These are phyloP conservation scores for Beauveria medogensis DNA, from an alignment of 2,329 filamentous ascomycete genomes.

Conservation along the genomic window DNA sequence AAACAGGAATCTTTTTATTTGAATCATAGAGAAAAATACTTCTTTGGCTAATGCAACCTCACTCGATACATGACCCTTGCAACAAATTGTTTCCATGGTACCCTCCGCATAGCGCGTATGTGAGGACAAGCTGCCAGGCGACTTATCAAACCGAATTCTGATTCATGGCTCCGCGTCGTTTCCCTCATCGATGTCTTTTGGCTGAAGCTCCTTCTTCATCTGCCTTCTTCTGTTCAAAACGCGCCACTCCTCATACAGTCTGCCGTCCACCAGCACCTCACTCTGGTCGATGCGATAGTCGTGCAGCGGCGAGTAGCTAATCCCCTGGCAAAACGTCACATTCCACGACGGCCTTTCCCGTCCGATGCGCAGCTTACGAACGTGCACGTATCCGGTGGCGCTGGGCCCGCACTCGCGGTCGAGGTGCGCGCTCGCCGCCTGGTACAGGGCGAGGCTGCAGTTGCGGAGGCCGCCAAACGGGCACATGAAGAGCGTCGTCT, in stretches of 20 bases:
- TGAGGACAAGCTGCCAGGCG: background rate
- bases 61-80: too few relatives aligned
- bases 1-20: too few relatives aligned
- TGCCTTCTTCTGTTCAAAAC: background rate
- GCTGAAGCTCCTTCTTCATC: background rate
- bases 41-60: too few relatives aligned
- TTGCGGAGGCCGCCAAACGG: background rate
- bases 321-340: background rate
- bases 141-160: background rate
- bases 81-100: background rate
- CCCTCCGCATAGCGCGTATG: background rate
- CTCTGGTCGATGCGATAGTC: background rate
- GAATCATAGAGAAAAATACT: too few relatives aligned
- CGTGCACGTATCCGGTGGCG: background rate
- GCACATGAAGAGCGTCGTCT: constrained; percentile 1
- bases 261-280: background rate
- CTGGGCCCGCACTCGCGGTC: background rate
- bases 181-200: background rate
- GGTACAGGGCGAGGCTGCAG: background rate
- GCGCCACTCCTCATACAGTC: background rate
- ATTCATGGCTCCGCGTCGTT: background rate
- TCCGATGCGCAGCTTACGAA: background rate
- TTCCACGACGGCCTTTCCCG: background rate
- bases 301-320: background rate
- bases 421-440: background rate